Base-by-base conservation (phyloP, 2,329 filamentous ascomycete genomes). In the Xylariales sp. region DNA sequence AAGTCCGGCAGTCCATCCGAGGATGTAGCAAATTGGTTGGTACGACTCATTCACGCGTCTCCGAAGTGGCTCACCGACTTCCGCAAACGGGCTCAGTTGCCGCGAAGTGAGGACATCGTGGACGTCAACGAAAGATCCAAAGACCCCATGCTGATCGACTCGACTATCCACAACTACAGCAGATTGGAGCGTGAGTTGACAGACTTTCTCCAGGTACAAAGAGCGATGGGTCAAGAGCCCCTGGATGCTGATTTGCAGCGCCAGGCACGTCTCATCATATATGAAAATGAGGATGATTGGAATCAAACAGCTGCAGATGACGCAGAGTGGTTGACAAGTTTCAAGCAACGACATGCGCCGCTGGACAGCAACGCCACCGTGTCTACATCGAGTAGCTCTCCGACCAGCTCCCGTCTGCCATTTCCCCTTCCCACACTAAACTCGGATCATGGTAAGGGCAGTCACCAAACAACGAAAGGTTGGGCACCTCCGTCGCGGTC, bases 241-340 rank as follows among this genome's bases (percentile, higher is more conserved):
- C 67, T 68, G 0, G 74, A 82, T 45, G 67, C 67, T 2, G 72
- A 76, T 33, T 56, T 83, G 28, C 78, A 80, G 51, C 63, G 62
- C 20, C 66, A 80, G 50, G 78, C 77, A 16, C 71, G 79, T 46
- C 66, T 79, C 38, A 78, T 82, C 50, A 77, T 82, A 16, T 82
- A 79, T 57, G 76, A 79, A 34, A 73, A 69, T 44, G 76, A 81
- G 39, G 78, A 82, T 49, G 71, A 70, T 8, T 82, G 78, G 77
- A 82, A 82, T 47, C 78, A 81, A 51, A 83, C 78, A 2, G 73
- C 71, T 1, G 74, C 77, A 3, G 78, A 83, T 47, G 76, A 78
- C 45, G 48, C 62, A 3, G 57, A 65, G 3, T 80, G 77, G 73
- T 62, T 82, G 2, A 56, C 62, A 3, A 60, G 66, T 10, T 82